Conservation (phyloP, 306 rosid species). For the Vigna reflexopilosa region DNA sequence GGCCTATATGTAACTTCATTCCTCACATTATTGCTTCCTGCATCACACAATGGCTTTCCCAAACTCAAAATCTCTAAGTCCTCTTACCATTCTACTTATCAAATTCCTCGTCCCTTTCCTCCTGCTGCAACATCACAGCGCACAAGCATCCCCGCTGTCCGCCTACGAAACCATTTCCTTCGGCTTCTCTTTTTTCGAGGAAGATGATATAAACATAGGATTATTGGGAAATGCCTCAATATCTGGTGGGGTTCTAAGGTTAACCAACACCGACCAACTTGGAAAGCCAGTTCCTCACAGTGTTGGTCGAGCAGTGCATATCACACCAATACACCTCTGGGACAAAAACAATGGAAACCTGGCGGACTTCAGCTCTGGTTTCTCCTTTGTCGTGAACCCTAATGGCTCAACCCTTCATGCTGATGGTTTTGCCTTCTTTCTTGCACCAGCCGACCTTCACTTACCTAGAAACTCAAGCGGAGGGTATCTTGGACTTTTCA, state of each 20-base stretch:
- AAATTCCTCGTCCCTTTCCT: constrained; percentile 32
- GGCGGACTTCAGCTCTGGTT: constrained; percentile 32
- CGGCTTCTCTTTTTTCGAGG: constrained; percentile 5
- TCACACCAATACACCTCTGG: constrained; percentile 35
- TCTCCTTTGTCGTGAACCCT: constrained; percentile 35
- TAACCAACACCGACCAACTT: constrained; percentile 30
- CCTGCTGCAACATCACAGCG: constrained; percentile 28
- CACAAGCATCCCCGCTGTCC: not conserved
- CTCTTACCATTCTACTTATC: not conserved
- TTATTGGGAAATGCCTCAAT: not conserved
- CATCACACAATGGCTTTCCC: constrained; percentile 29
- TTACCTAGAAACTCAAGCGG: constrained; percentile 30
- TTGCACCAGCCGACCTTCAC: not conserved
- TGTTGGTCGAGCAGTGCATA: constrained; percentile 34
- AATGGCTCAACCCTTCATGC: not conserved
- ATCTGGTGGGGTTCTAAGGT: constrained; percentile 3
- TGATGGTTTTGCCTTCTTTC: constrained; percentile 52
- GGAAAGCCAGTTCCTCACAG: constrained; percentile 22
- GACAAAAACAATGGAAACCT: constrained; percentile 13
- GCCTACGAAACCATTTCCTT: constrained; percentile 8
- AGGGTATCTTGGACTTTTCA: constrained; percentile 51
- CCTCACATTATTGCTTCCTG: not conserved
- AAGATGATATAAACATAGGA: not conserved
- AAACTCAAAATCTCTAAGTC: not conserved
- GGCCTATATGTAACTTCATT: constrained; percentile 9